phyloP scores from a whole-genome alignment of 768 basidiomycete species.

The Cubamyces lactineus region DNA sequence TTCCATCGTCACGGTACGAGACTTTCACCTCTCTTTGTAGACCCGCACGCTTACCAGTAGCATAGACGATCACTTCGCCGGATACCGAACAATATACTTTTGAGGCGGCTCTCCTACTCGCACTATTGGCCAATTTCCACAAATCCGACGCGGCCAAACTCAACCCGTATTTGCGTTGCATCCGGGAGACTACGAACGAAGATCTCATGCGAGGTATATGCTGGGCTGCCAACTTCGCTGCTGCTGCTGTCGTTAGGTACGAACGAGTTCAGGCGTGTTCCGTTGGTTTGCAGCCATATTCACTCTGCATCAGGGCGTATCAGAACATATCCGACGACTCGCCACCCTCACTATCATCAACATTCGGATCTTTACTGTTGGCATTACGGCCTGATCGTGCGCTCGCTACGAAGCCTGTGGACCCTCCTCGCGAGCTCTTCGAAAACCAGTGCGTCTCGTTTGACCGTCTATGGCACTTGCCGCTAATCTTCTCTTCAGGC shows the following conservation, averaged over 20 bases:
- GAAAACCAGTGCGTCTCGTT: slow-evolving; percentile 51
- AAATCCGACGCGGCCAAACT: slow-evolving; percentile 71
- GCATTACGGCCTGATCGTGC: slow-evolving; percentile 60
- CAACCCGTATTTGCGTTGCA: slow-evolving; percentile 63
- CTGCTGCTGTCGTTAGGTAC: slow-evolving; percentile 55
- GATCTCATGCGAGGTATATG: slow-evolving; percentile 60
- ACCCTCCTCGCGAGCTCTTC: slow-evolving; percentile 56
- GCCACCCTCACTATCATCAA: slow-evolving; percentile 50
- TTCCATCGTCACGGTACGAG: slow-evolving; percentile 47
- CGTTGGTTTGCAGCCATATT: neutral
- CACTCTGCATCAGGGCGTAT: slow-evolving; percentile 48
- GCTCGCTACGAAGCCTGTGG: slow-evolving; percentile 48
- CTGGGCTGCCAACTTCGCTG: slow-evolving; percentile 57
- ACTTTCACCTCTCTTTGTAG: too few relatives aligned
- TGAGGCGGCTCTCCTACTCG: slow-evolving; percentile 62
- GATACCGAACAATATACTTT: slow-evolving; percentile 60
- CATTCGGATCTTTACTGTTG: slow-evolving; percentile 54
- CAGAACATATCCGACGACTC: slow-evolving; percentile 58
- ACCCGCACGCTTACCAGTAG: too few relatives aligned
- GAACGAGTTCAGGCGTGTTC: slow-evolving; percentile 22
- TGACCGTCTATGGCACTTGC: too few relatives aligned
- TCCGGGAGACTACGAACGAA: slow-evolving; percentile 50
- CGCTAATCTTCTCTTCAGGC: slow-evolving; percentile 42
- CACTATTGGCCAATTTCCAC: slow-evolving; percentile 70
- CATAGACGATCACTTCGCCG: slow-evolving; percentile 57